Conservation (phyloP, 441 rosid genomes). For the Gossypium lobatum region DNA sequence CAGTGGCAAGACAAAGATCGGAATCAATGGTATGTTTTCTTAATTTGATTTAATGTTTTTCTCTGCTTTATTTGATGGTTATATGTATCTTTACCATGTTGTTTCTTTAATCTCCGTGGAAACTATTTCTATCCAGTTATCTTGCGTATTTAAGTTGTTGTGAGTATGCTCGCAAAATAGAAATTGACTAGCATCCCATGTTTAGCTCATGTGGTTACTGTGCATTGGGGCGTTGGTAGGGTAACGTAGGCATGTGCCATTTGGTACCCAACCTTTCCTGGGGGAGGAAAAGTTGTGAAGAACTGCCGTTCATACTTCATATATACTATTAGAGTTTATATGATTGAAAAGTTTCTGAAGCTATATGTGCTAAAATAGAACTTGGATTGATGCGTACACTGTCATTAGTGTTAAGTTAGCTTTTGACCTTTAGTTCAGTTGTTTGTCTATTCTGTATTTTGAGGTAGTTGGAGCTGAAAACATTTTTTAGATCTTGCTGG, state of each 20-base stretch:
- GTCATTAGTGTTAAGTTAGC: background rate
- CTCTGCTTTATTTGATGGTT: background rate
- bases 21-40: slow-evolving; percentile 74
- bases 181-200: background rate
- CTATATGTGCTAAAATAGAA: background rate
- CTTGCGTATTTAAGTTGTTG: background rate
- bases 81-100: background rate
- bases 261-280: background rate
- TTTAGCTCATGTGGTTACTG: background rate
- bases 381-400: background rate
- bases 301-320: background rate
- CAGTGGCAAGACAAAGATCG: slow-evolving; percentile 63
- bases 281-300: background rate
- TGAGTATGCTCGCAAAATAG: background rate
- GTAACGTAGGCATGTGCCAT: background rate
- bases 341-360: background rate
- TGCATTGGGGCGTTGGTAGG: background rate
- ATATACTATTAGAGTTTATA: background rate
- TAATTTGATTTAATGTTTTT: background rate
- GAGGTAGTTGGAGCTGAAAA: background rate
- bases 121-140: background rate
- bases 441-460: background rate
- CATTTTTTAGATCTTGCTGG: background rate
- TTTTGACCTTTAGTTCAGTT: background rate
- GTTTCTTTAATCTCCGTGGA: background rate